Evolutionary conservation across 2,329 filamentous ascomycete species (phyloP), one percentile per base, ranked within the genome.

Genomic region (Elsinoe australis): DNA sequence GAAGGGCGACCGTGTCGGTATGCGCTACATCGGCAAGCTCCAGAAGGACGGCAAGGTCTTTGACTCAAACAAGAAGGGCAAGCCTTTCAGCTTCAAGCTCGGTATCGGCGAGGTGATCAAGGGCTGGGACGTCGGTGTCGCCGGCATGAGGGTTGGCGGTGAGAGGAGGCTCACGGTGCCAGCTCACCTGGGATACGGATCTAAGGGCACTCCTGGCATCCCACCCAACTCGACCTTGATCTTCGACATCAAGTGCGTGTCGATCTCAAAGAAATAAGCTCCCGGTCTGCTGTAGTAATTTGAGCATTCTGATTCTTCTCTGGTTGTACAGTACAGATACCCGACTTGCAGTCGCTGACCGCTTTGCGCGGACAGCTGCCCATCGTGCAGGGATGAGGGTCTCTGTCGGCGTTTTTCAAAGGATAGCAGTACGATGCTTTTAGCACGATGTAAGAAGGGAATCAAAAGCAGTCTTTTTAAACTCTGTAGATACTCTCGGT

Each of bases 41-140:
- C 54, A 92, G 54, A 79, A 83, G 63, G 85, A 94, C 68, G 88
- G 88, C 70, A 94, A 95, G 73, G 82, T 94, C 58, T 98, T 98
- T 63, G 90, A 96, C 70, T 78, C 85, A 69, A 96, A 98, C 79
- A 98, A 96, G 79, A 95, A 94, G 75, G 92, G 92, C 61, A 89
- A 94, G 74, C 90, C 94, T 51, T 98, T 98, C 74, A 78, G 78
- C 57, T 96, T 96, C 80, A 94, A 90, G 76, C 81, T 94, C 53
- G 94, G 92, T 58, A 80, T 82, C 64, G 89, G 89, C 53, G 87
- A 96, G 69, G 94, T 98, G 61, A 98, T 98, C 75, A 92, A 94
- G 78, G 92, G 92, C 58, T 96, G 92, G 94, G 94, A 98, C 67
- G 79, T 96, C 56, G 92, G 92, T 70, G 74, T 98, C 58, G 76